Evolutionary conservation across 176 grass and related monocot species (phyloP).

Genomic region (Triticum timopheevii): DNA sequence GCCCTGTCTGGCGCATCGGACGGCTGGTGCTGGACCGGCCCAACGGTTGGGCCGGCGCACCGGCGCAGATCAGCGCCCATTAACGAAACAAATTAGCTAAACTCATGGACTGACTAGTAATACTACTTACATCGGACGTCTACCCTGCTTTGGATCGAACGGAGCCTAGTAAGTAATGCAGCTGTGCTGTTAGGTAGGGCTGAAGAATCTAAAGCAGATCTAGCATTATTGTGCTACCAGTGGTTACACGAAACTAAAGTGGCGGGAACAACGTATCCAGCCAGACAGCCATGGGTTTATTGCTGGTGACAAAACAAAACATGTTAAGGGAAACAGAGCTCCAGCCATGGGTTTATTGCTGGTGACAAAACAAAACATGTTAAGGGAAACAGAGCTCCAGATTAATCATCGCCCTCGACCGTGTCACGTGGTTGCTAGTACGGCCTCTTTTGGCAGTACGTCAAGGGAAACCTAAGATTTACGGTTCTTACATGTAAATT

Average conservation of each 20-base stretch:
- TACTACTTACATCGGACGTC: no score
- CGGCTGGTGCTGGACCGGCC: no score
- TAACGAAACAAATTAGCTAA: no score
- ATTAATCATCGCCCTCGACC: background rate
- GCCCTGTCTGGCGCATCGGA: no score
- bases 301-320: background rate
- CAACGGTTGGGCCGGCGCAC: no score
- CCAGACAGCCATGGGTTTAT: background rate
- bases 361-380: background rate
- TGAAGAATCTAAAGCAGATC: background rate
- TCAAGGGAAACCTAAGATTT: no score
- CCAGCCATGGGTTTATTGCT: background rate
- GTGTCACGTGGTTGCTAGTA: background rate
- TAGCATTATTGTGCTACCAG: background rate
- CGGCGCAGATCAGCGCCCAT: no score
- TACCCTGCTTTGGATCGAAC: no score
- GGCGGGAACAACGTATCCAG: background rate
- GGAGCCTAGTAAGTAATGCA: slow-evolving; percentile 4
- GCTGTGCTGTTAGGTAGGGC: background rate
- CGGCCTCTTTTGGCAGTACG: background rate
- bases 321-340: no score
- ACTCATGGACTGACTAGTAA: no score
- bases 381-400: background rate
- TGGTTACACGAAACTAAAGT: background rate
- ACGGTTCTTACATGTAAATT: no score